Evolutionary conservation across 352 stramenopile genomes (phyloP).

Genomic region (Globisporangium cederbergense): DNA sequence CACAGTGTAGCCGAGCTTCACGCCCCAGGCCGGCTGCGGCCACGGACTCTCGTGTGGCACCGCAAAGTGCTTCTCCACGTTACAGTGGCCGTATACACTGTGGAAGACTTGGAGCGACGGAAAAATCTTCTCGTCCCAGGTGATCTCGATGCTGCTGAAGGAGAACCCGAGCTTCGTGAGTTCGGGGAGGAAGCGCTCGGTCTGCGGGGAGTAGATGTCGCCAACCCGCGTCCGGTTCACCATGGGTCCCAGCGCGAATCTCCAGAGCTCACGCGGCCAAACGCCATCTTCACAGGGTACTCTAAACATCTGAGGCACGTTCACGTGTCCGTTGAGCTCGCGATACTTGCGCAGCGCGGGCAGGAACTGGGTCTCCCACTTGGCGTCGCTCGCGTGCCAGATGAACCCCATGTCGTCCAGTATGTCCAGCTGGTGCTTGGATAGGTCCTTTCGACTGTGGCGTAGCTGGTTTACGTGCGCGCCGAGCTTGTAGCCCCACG

Average conservation of each 20-base stretch:
- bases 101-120: slow-evolving; percentile 44
- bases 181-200: slow-evolving; percentile 29
- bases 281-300: slow-evolving; percentile 15
- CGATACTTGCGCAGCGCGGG: slow-evolving; percentile 32
- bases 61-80: slow-evolving; percentile 33
- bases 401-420: slow-evolving; percentile 39
- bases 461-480: slow-evolving; percentile 28
- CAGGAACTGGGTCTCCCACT: slow-evolving; percentile 36
- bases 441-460: slow-evolving; percentile 17
- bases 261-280: slow-evolving; percentile 28
- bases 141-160: slow-evolving; percentile 39
- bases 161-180: slow-evolving; percentile 48
- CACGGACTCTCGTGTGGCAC: slow-evolving; percentile 36
- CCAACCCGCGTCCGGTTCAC: slow-evolving; percentile 47
- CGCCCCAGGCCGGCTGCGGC: slow-evolving; percentile 29
- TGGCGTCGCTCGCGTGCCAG: slow-evolving; percentile 34
- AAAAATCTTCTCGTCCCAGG: slow-evolving; percentile 51
- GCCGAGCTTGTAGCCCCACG: slow-evolving; percentile 16
- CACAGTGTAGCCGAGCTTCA: slow-evolving; percentile 50
- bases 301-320: slow-evolving; percentile 40
- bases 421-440: slow-evolving; percentile 26
- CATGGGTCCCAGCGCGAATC: slow-evolving; percentile 38
- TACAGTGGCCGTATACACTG: slow-evolving; percentile 37
- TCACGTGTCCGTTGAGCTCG: slow-evolving; percentile 34
- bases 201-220: slow-evolving; percentile 26